Evolutionary conservation across 148 eudicot species (phyloP).

Genomic region (Amaranthus hypochondriacus): DNA sequence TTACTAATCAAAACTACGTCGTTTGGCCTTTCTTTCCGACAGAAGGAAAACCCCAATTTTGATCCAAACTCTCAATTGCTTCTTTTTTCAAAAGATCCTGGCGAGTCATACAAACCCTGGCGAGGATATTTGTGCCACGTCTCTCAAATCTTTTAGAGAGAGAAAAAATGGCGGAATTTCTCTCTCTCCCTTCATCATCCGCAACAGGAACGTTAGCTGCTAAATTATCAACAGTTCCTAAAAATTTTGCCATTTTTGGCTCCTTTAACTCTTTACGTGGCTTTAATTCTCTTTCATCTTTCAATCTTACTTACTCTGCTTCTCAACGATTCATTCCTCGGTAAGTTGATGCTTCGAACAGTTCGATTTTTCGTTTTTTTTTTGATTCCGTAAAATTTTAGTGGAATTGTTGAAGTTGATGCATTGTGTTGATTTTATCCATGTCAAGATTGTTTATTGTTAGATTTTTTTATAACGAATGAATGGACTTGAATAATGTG

Average conservation of each 20-base stretch:
- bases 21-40: background rate
- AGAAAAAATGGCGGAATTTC: slow-evolving; percentile 37
- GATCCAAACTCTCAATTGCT: background rate
- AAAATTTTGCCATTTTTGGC: slow-evolving; percentile 23
- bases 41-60: background rate
- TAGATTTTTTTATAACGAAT: background rate
- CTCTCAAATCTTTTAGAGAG: background rate
- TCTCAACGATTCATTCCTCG: slow-evolving; percentile 23
- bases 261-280: slow-evolving; percentile 19
- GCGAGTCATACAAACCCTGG: too few species aligned
- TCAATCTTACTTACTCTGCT: slow-evolving; percentile 11
- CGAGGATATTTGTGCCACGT: too few species aligned
- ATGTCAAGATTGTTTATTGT: background rate
- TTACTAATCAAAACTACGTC: background rate
- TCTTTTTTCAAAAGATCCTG: too few species aligned
- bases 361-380: background rate
- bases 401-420: background rate
- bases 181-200: slow-evolving; percentile 30
- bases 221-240: slow-evolving; percentile 19
- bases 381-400: background rate
- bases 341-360: slow-evolving; percentile 14
- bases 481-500: background rate
- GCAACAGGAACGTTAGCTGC: background rate
- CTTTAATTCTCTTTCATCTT: slow-evolving; percentile 22
- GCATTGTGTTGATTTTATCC: background rate